These are phyloP conservation scores for Colletotrichum sp. DNA, from an alignment of 2,329 filamentous ascomycete species.

Conservation along the genomic window DNA sequence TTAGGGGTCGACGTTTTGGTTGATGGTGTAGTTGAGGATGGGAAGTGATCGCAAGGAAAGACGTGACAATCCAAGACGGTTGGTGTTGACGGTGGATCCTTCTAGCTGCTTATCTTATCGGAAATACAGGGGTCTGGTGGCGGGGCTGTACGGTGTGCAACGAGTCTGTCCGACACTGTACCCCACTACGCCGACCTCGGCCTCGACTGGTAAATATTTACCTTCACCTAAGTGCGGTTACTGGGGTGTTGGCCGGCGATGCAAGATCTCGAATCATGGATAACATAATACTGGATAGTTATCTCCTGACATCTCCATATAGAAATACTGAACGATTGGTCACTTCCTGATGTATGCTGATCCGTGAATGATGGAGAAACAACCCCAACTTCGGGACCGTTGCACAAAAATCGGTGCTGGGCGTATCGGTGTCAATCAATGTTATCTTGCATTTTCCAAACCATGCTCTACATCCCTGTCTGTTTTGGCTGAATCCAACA, in stretches of 20 bases:
- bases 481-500: not conserved
- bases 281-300: not conserved
- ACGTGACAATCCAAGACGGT: not conserved
- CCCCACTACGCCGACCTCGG: conserved; percentile 13
- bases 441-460: not conserved
- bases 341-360: not conserved
- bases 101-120: conserved; percentile 13
- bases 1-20: not conserved
- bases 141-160: conserved; percentile 8
- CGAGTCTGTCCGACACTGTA: not conserved
- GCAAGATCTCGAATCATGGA: not conserved
- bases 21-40: not conserved
- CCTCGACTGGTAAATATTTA: conserved; percentile 9
- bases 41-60: not conserved
- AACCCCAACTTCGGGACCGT: not conserved
- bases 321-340: not conserved
- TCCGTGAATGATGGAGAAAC: not conserved
- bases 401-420: not conserved
- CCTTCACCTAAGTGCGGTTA: not conserved
- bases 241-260: not conserved
- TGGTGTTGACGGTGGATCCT: not conserved
- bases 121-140: not conserved
- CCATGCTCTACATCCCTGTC: not conserved
- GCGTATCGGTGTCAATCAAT: not conserved
- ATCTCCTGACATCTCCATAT: not conserved